Evolutionary conservation across 169 alveolate genomes (phyloP).

Genomic region (Plasmodium knowlesi): DNA sequence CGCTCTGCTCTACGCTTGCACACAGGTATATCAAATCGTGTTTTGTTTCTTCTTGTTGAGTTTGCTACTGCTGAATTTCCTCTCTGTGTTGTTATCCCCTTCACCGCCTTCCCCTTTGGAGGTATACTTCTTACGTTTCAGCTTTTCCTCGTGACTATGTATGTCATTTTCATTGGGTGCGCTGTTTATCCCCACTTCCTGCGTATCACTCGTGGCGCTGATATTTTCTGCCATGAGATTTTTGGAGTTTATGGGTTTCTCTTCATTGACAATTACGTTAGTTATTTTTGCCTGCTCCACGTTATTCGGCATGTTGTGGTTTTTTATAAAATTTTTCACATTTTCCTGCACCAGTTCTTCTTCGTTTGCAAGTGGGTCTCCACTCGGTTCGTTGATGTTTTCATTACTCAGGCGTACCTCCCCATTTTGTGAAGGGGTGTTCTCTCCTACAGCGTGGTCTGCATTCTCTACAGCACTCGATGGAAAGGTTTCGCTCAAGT

Average conservation of each 20-base stretch:
- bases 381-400: background rate
- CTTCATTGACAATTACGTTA: constrained; percentile 51
- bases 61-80: constrained; percentile 7
- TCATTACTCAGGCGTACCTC: background rate
- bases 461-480: background rate
- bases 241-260: background rate
- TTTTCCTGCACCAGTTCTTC: background rate
- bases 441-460: background rate
- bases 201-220: background rate
- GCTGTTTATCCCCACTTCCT: background rate
- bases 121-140: constrained; percentile 11
- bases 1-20: background rate
- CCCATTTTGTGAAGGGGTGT: background rate
- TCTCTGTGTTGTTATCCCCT: background rate
- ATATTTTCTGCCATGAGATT: background rate
- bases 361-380: background rate
- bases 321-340: constrained; percentile 36
- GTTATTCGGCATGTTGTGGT: constrained; percentile 15
- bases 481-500: background rate
- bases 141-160: constrained; percentile 28
- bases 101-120: constrained; percentile 20
- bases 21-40: constrained; percentile 13
- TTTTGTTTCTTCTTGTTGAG: constrained; percentile 54
- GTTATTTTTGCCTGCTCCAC: constrained; percentile 30
- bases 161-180: constrained; percentile 15